Conservation (phyloP, 1,284 basidiomycete species). For the Termitomyces sp. region DNA sequence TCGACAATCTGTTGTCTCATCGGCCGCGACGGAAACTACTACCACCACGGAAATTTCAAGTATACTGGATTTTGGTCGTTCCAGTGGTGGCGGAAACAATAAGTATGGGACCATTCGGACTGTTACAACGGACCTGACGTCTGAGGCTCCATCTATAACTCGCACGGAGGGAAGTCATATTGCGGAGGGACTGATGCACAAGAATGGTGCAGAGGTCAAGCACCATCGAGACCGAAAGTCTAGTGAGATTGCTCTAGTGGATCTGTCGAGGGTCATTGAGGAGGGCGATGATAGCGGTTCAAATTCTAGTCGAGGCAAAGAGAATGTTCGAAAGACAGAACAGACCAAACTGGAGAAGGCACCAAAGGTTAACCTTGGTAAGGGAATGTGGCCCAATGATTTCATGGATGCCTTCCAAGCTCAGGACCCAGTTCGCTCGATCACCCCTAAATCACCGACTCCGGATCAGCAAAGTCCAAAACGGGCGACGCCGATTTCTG, state of each 20-base stretch:
- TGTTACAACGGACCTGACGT: slow-evolving; percentile 71
- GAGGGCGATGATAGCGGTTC: slow-evolving; percentile 62
- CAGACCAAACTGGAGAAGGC: slow-evolving; percentile 31
- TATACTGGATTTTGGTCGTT: slow-evolving; percentile 50
- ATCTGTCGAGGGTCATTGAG: slow-evolving; percentile 65
- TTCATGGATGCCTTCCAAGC: slow-evolving; percentile 57
- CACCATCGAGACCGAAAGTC: slow-evolving; percentile 49
- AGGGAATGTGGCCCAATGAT: slow-evolving; percentile 81
- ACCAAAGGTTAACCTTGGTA: slow-evolving; percentile 55
- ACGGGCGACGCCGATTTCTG: slow-evolving; percentile 37
- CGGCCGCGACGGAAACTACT: slow-evolving; percentile 46
- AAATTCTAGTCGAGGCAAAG: slow-evolving; percentile 21
- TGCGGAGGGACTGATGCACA: slow-evolving; percentile 45
- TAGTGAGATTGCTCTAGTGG: slow-evolving; percentile 55
- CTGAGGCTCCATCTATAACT: slow-evolving; percentile 57
- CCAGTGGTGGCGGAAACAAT: slow-evolving; percentile 37
- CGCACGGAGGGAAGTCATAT: slow-evolving; percentile 57
- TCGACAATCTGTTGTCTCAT: slow-evolving; percentile 46
- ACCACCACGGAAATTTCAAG: slow-evolving; percentile 59
- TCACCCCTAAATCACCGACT: slow-evolving; percentile 25
- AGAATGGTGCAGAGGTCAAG: slow-evolving; percentile 28
- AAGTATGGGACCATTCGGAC: slow-evolving; percentile 77
- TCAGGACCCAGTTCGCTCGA: slow-evolving; percentile 28
- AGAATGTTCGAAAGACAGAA: slow-evolving; percentile 21
- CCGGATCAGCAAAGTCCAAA: slow-evolving; percentile 24